These are phyloP conservation scores for Cryptosporidium bovis DNA, from an alignment of 169 alveolate species.

Conservation along the genomic window DNA sequence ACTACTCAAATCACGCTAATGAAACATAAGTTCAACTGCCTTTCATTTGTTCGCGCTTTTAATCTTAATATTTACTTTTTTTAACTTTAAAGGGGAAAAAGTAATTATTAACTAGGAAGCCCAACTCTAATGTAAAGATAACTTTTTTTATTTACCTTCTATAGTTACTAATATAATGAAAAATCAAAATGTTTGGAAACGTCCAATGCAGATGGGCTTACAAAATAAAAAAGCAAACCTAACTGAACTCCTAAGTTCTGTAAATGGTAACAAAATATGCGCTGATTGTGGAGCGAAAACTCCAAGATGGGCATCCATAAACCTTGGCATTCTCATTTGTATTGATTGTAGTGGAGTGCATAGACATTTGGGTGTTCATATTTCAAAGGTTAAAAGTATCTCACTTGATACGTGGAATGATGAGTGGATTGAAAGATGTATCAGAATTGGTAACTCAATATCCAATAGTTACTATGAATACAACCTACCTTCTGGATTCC, in stretches of 20 bases:
- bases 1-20: no score
- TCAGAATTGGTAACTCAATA: slow-evolving; percentile 78
- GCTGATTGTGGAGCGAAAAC: slow-evolving; percentile 95
- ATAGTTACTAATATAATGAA: neutral
- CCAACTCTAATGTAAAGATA: neutral
- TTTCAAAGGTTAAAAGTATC: slow-evolving; percentile 92
- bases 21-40: no score
- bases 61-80: no score
- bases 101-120: no score
- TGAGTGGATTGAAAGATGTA: slow-evolving; percentile 84
- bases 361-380: slow-evolving; percentile 94
- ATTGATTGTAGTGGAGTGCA: slow-evolving; percentile 97
- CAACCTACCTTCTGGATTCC: slow-evolving; percentile 80
- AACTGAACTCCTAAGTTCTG: slow-evolving; percentile 17
- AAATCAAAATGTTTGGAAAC: slow-evolving; percentile 5
- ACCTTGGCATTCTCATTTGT: slow-evolving; percentile 94
- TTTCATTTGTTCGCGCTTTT: no score
- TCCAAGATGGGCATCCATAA: slow-evolving; percentile 97
- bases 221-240: slow-evolving; percentile 23
- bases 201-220: slow-evolving; percentile 7
- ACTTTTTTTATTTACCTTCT: neutral
- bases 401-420: slow-evolving; percentile 91
- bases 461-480: slow-evolving; percentile 82
- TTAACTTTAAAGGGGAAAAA: no score
- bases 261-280: slow-evolving; percentile 90